phyloP scores from a whole-genome alignment of 495 filamentous ascomycete genomes.

The Aspergillus haitiensis region DNA sequence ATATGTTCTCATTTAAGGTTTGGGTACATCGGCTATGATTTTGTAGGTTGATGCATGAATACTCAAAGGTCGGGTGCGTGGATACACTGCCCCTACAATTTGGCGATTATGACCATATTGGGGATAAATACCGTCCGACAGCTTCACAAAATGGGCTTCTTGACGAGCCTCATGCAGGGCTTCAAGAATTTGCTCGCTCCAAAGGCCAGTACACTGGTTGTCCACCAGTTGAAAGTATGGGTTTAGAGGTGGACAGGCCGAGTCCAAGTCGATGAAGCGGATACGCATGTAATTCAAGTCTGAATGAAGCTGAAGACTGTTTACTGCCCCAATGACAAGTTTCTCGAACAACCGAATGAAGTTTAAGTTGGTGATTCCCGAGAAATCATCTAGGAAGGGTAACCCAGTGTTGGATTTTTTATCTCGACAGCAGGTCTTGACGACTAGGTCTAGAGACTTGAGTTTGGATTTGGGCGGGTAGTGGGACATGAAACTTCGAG shows the following conservation, averaged over 20 bases:
- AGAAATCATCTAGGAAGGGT: conserved; percentile 50
- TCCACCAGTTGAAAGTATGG: conserved; percentile 63
- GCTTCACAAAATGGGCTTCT: conserved; percentile 54
- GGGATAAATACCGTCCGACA: conserved; percentile 53
- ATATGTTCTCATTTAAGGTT: conserved; percentile 16
- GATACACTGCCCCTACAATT: conserved; percentile 34
- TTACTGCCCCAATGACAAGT: conserved; percentile 60
- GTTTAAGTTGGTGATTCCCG: conserved; percentile 63
- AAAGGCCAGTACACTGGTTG: conserved; percentile 62
- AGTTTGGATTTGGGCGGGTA: conserved; percentile 43
- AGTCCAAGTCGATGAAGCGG: conserved; percentile 70
- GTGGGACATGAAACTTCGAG: conserved; percentile 33
- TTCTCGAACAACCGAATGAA: conserved; percentile 68
- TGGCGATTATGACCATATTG: conserved; percentile 34
- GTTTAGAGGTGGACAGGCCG: conserved; percentile 54
- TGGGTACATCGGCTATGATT: conserved; percentile 40
- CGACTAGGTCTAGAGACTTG: conserved; percentile 64
- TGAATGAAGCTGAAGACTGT: conserved; percentile 53
- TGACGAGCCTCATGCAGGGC: conserved; percentile 55
- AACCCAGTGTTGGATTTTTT: conserved; percentile 32
- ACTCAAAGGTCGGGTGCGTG: conserved; percentile 33
- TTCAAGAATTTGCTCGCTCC: conserved; percentile 64
- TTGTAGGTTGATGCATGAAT: conserved; percentile 36
- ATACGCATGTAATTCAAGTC: conserved; percentile 60
- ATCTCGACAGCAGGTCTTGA: conserved; percentile 68